Evolutionary conservation across 495 filamentous ascomycete species (phyloP).

Genomic region (Aspergillus kassunensis): DNA sequence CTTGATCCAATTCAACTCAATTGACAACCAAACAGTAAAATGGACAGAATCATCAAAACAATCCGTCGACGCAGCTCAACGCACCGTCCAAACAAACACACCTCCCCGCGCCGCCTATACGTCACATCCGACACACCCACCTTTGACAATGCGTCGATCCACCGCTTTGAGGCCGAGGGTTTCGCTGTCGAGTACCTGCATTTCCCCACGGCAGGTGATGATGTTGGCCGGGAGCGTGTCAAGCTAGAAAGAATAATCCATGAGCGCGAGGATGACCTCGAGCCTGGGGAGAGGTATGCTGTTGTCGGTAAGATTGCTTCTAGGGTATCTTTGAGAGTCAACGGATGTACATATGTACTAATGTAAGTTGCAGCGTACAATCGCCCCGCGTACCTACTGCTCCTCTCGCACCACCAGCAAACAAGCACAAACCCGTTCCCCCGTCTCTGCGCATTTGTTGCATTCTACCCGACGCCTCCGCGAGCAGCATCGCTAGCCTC

Average conservation of each 20-base stretch:
- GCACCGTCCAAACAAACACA: background rate
- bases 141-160: slow-evolving; percentile 52
- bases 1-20: no score
- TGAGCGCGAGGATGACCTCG: slow-evolving; percentile 42
- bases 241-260: slow-evolving; percentile 42
- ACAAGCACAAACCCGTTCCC: slow-evolving; percentile 39
- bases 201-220: slow-evolving; percentile 40
- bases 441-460: slow-evolving; percentile 47
- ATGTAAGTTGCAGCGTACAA: slow-evolving; percentile 42
- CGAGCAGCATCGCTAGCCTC: background rate
- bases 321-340: no score
- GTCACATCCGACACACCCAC: slow-evolving; percentile 56
- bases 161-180: slow-evolving; percentile 59
- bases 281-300: slow-evolving; percentile 43
- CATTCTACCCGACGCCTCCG: slow-evolving; percentile 52
- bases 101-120: slow-evolving; percentile 41
- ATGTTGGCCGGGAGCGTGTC: slow-evolving; percentile 32
- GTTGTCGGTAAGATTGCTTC: slow-evolving; percentile 34
- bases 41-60: slow-evolving; percentile 18
- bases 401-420: slow-evolving; percentile 48
- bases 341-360: no score
- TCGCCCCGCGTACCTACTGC: slow-evolving; percentile 53
- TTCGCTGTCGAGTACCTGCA: slow-evolving; percentile 60
- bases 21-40: background rate
- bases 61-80: slow-evolving; percentile 18